Evolutionary conservation across 1,284 basidiomycete genomes (phyloP).

Genomic region (Irpex sp.): DNA sequence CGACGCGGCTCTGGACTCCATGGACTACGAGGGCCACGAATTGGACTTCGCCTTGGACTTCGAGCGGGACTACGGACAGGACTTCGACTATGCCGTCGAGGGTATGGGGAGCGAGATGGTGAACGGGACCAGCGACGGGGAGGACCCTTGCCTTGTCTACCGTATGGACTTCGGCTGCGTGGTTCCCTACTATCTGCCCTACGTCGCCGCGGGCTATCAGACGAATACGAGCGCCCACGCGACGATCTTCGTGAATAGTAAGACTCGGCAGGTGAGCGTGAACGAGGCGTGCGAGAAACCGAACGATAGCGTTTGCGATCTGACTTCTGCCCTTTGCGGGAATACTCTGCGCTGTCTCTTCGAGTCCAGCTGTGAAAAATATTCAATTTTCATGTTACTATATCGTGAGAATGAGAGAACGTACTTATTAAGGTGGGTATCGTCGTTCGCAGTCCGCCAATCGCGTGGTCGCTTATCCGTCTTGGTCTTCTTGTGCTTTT

Average conservation of each 20-base stretch:
- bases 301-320: slow-evolving; percentile 27
- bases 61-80: slow-evolving; percentile 3
- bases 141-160: slow-evolving; percentile 17
- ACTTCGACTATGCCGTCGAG: slow-evolving; percentile 1
- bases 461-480: slow-evolving; percentile 43
- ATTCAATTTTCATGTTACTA: slow-evolving; percentile 9
- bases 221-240: slow-evolving; percentile 58
- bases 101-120: slow-evolving; percentile 20
- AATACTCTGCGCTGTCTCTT: slow-evolving; percentile 21
- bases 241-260: slow-evolving; percentile 63
- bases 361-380: slow-evolving; percentile 28
- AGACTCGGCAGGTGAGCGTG: slow-evolving; percentile 59
- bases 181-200: slow-evolving; percentile 43
- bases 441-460: slow-evolving; percentile 52
- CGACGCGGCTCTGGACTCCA: slow-evolving; percentile 11
- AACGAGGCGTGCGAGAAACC: slow-evolving; percentile 43
- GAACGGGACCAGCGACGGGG: slow-evolving; percentile 3
- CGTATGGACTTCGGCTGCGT: slow-evolving; percentile 32
- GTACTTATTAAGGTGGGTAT: slow-evolving; percentile 68
- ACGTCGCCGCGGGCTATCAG: slow-evolving; percentile 47
- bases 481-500: slow-evolving; percentile 33
- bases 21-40: slow-evolving; percentile 4
- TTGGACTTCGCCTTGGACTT: neutral
- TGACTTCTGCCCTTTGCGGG: slow-evolving; percentile 14
- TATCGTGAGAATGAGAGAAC: slow-evolving; percentile 20